Evolutionary conservation across 768 basidiomycete genomes (phyloP), one percentile per base, ranked within the genome.

Genomic region (Russula olivacea): DNA sequence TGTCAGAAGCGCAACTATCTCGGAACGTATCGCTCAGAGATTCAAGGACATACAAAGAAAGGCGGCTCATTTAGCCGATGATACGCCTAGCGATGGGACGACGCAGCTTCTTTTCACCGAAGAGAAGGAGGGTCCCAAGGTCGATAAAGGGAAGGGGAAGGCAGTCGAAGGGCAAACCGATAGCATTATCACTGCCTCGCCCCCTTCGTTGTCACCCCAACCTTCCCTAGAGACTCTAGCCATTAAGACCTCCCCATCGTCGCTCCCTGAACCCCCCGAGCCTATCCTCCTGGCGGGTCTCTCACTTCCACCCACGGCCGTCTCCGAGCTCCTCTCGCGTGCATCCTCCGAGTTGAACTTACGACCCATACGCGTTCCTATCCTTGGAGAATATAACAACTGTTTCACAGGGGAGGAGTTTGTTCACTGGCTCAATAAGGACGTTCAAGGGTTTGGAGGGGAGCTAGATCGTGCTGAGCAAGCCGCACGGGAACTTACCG

Each of bases 391-490:
- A 76, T 93, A 93, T 66, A 79, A 85, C 30, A 79, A 85, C 32
- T 87, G 88, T 62, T 95, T 96, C 74, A 86, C 84, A 17, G 94
- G 94, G 32, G 92, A 93, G 47, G 93, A 96, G 66, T 87, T 97
- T 66, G 89, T 88, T 10, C 79, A 81, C 5, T 97, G 93, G 93
- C 74, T 97, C 60, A 84, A 85, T 61, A 82, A 81, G 61, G 86
- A 89, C 66, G 85, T 95, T 2, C 82, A 84, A 64, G 90, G 83
- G 9, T 88, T 96, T 65, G 86, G 82, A 19, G 89, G 88, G 21
- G 88, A 80, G 71, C 75, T 90, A 59, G 92, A 94, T 62, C 79
- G 82, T 50, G 91, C 91, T 2, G 90, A 91, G 67, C 85, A 91
- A 58, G 83, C 73, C n/a, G 83, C 84, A 30, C 71, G 71, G 36